Evolutionary conservation across 768 basidiomycete species (phyloP).

Genomic region (Mrakia frigida): DNA sequence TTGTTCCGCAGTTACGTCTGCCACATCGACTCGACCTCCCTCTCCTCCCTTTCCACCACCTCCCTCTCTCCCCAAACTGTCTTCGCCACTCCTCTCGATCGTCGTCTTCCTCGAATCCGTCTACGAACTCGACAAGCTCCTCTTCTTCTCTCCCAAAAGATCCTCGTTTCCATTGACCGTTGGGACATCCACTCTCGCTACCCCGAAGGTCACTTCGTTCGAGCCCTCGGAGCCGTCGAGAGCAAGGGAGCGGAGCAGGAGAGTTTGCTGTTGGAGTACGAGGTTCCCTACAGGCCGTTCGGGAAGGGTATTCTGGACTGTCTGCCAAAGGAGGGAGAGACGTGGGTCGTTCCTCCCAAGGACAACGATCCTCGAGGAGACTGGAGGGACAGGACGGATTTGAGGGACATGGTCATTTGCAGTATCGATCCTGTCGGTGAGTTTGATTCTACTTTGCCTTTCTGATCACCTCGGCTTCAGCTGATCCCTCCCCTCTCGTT

Average conservation of each 20-base stretch:
- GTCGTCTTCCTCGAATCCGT: conserved; percentile 85
- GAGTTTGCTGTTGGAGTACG: conserved; percentile 85
- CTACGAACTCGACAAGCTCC: conserved; percentile 93
- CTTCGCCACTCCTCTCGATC: conserved; percentile 88
- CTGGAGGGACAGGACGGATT: conserved; percentile 83
- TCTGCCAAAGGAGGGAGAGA: conserved; percentile 79
- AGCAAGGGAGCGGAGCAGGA: conserved; percentile 96
- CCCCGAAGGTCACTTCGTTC: conserved; percentile 94
- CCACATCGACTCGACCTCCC: conserved; percentile 84
- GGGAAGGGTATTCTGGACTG: conserved; percentile 92
- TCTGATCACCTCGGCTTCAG: not conserved
- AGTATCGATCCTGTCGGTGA: conserved; percentile 94
- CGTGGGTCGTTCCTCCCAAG: conserved; percentile 87
- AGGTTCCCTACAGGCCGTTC: conserved; percentile 92
- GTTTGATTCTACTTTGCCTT: conserved; percentile 30
- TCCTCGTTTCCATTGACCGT: conserved; percentile 87
- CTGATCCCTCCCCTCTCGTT: not conserved
- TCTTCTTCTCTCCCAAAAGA: conserved; percentile 80
- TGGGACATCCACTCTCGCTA: conserved; percentile 86
- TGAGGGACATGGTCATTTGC: conserved; percentile 79
- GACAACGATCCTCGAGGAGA: conserved; percentile 46
- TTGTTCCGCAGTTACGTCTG: conserved; percentile 69
- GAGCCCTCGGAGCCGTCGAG: conserved; percentile 81
- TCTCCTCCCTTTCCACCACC: conserved; percentile 69
- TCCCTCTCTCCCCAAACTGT: conserved; percentile 74